phyloP scores from a whole-genome alignment of 768 basidiomycete species.

The Strobilomyces confusus region DNA sequence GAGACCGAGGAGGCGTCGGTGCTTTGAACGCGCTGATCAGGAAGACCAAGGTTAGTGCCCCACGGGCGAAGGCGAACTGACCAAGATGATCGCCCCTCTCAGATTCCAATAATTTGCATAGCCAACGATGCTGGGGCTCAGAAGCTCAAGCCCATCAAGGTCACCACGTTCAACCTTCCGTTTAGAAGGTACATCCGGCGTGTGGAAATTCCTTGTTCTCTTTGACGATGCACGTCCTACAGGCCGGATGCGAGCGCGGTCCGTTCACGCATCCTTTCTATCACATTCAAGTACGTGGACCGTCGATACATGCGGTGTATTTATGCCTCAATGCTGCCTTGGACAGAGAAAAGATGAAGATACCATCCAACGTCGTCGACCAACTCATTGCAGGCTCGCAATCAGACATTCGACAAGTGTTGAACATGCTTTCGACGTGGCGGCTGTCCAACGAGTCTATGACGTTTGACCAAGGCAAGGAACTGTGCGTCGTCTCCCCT shows the following conservation, averaged over 20 bases:
- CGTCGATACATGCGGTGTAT: not conserved
- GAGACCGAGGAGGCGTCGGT: slow-evolving; percentile 94
- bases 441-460: slow-evolving; percentile 77
- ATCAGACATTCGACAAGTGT: slow-evolving; percentile 94
- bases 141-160: slow-evolving; percentile 83
- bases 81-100: not conserved
- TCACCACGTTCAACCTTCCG: slow-evolving; percentile 66
- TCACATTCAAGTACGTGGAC: slow-evolving; percentile 79
- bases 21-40: slow-evolving; percentile 89
- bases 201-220: not conserved
- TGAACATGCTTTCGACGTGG: slow-evolving; percentile 99
- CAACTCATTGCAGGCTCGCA: slow-evolving; percentile 86
- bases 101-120: slow-evolving; percentile 98
- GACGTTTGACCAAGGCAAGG: slow-evolving; percentile 89
- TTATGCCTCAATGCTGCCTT: not conserved
- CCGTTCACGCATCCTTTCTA: slow-evolving; percentile 83
- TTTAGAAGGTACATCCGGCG: slow-evolving; percentile 64
- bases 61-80: not conserved
- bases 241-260: slow-evolving; percentile 77
- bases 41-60: slow-evolving; percentile 70
- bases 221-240: not conserved
- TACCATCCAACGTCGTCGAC: slow-evolving; percentile 89
- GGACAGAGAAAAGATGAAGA: slow-evolving; percentile 83
- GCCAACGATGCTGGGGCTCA: slow-evolving; percentile 86
- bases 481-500: slow-evolving; percentile 55